Evolutionary conservation across 192 early-diverging fungal genomes (phyloP), one percentile per base, ranked within the genome.

Genomic region (Coemansia sp.): DNA sequence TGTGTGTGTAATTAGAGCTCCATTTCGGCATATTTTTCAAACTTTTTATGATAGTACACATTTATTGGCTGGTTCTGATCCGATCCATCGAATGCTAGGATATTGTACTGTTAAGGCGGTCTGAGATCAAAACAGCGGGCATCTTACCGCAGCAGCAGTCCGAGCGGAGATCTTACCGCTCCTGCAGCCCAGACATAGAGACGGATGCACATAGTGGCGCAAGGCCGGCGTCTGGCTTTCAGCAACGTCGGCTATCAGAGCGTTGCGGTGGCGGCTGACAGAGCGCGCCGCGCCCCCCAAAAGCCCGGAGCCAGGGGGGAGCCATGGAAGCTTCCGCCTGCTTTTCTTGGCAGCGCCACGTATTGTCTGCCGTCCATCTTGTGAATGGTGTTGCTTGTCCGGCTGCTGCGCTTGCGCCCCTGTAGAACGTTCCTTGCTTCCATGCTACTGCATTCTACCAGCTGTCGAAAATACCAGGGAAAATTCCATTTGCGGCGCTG

Each of bases 311-410:
- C 18, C 19, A 44, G 43, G 43, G 43, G 43, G 43, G 43, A 44
- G 43, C 43, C 43, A 21, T 44, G 43, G 43, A 44, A 44, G 43
- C 43, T n/a, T 44, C 43, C 43, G 19, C 7, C 18, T n/a, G 16
- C 19, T n/a, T 44, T 21, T 44, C 18, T 19, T 44, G 43, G 43
- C 43, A 19, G 43, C 43, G 43, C 43, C 21, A n/a, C 6, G 48
- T n/a, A 50, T 50, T 50, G 48, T 50, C 24, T 27, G 48, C 24
- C 48, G 48, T n/a, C 48, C 48, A 50, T 9, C 14, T 14, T 28
- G 43, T 50, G 24, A 50, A 50, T 18, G 28, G 14, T n/a, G 27
- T 5, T 28, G 23, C 12, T 50, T 50, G 23, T 50, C 12, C 22
- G 48, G 10, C 28, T n/a, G 25, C 18, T 29, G 48, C 48, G 28